Evolutionary conservation across 495 filamentous ascomycete genomes (phyloP).

Genomic region (Aspergillus taichungensis): DNA sequence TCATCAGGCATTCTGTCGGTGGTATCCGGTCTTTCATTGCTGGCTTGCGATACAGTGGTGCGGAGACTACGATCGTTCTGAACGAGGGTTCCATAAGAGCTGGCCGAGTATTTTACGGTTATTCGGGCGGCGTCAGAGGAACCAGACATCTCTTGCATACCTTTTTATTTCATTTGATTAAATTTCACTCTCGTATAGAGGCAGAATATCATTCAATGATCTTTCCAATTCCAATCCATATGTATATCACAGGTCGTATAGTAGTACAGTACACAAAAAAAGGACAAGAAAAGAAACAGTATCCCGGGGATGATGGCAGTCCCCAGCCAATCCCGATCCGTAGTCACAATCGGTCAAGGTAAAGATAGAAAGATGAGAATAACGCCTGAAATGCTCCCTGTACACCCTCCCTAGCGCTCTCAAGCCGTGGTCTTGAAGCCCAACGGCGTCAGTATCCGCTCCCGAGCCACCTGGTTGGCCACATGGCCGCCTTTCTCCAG

Average conservation of each 20-base stretch:
- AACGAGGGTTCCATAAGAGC: slow-evolving; percentile 76
- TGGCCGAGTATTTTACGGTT: slow-evolving; percentile 68
- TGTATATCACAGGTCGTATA: slow-evolving; percentile 11
- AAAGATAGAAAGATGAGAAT: slow-evolving; percentile 17
- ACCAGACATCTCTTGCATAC: slow-evolving; percentile 49
- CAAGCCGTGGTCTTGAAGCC: slow-evolving; percentile 30
- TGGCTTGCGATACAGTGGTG: slow-evolving; percentile 75
- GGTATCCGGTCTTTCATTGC: slow-evolving; percentile 51
- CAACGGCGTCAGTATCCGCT: slow-evolving; percentile 60
- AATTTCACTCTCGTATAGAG: not conserved
- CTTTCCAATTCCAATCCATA: not conserved
- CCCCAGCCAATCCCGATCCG: slow-evolving; percentile 12
- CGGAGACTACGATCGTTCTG: slow-evolving; percentile 57
- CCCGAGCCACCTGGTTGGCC: slow-evolving; percentile 63
- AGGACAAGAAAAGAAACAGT: slow-evolving; percentile 14
- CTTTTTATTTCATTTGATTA: not conserved
- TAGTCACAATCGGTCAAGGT: slow-evolving; percentile 11
- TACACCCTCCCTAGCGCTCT: not conserved
- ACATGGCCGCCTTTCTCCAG: slow-evolving; percentile 74
- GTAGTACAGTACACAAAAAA: no score
- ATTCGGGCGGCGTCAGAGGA: slow-evolving; percentile 88
- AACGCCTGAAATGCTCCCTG: slow-evolving; percentile 37
- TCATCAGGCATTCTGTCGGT: slow-evolving; percentile 61
- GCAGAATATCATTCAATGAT: not conserved
- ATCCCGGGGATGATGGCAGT: slow-evolving; percentile 9